Conservation (phyloP, 768 basidiomycete species). For the Podaxis sp. region DNA sequence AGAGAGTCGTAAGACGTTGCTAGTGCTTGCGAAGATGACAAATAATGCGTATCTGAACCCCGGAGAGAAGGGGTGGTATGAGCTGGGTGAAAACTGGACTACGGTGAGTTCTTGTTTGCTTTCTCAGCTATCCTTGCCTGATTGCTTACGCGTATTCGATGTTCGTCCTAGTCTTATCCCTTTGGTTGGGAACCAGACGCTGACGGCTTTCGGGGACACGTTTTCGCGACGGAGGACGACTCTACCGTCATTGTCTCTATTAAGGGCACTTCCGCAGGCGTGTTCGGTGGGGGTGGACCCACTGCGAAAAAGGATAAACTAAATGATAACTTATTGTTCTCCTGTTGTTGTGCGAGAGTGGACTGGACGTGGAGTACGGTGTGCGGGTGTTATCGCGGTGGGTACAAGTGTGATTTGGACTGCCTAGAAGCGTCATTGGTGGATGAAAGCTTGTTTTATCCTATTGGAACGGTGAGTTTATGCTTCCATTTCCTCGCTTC, state of each 20-base stretch:
- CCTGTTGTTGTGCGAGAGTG: slow-evolving; percentile 91
- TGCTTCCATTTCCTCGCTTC: neutral
- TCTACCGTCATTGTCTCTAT: slow-evolving; percentile 83
- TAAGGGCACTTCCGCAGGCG: slow-evolving; percentile 88
- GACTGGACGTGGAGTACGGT: slow-evolving; percentile 95
- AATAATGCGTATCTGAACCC: slow-evolving; percentile 84
- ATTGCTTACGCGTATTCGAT: neutral
- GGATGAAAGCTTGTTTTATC: slow-evolving; percentile 85
- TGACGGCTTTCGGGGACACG: slow-evolving; percentile 89
- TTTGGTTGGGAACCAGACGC: slow-evolving; percentile 92
- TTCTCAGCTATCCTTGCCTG: neutral
- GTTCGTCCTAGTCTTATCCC: slow-evolving; percentile 55
- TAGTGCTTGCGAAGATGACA: slow-evolving; percentile 91
- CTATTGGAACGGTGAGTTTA: slow-evolving; percentile 76
- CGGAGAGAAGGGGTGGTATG: slow-evolving; percentile 73
- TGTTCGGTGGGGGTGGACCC: slow-evolving; percentile 73
- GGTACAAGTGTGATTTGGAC: slow-evolving; percentile 77
- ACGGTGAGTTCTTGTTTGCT: slow-evolving; percentile 32
- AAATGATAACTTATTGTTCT: slow-evolving; percentile 92
- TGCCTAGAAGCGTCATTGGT: slow-evolving; percentile 77
- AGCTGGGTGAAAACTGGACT: slow-evolving; percentile 66
- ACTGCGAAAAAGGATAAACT: slow-evolving; percentile 91
- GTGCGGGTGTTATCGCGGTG: slow-evolving; percentile 82
- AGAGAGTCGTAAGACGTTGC: slow-evolving; percentile 70
- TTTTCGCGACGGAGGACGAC: slow-evolving; percentile 85